Percentiles rank a stretch among this genome's conserved stretches.
These are phyloP conservation scores for Lenzites betulinus DNA, from an alignment of 768 basidiomycete species.

Conservation along the genomic window DNA sequence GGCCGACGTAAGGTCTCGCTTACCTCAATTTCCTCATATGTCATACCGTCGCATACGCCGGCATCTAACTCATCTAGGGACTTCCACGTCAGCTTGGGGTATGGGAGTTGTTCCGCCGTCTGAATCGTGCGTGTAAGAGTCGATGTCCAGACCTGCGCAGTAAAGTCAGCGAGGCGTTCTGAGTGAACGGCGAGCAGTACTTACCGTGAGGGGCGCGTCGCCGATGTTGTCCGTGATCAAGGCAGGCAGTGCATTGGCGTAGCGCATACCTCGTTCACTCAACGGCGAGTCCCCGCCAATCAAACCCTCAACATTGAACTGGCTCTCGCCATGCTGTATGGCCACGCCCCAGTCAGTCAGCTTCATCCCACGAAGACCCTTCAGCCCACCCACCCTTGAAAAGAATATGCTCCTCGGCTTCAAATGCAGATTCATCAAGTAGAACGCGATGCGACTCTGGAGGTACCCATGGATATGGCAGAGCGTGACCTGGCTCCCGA, in stretches of 20 bases:
- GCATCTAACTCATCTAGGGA: slow-evolving; percentile 97
- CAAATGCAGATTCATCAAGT: slow-evolving; percentile 96
- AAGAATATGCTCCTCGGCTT: slow-evolving; percentile 97
- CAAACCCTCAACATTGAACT: slow-evolving; percentile 94
- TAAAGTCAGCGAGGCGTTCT: background rate
- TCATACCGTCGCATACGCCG: slow-evolving; percentile 99
- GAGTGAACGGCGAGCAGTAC: background rate
- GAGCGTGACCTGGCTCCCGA: slow-evolving; percentile 87
- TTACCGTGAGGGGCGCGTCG: slow-evolving; percentile 80
- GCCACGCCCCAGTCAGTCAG: background rate
- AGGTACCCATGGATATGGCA: slow-evolving; percentile 92
- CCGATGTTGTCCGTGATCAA: slow-evolving; percentile 92
- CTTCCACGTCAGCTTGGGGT: slow-evolving; percentile 97
- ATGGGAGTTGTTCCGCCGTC: slow-evolving; percentile 80
- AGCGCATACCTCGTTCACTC: slow-evolving; percentile 81
- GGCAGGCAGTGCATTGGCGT: slow-evolving; percentile 82
- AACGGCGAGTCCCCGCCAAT: slow-evolving; percentile 96
- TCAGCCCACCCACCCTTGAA: slow-evolving; percentile 66
- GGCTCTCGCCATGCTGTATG: slow-evolving; percentile 94
- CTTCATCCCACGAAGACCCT: background rate
- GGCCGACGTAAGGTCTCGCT: slow-evolving; percentile 5
- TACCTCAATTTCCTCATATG: slow-evolving; percentile 98
- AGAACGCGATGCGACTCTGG: slow-evolving; percentile 96
- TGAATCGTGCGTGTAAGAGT: slow-evolving; percentile 92
- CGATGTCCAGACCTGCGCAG: slow-evolving; percentile 94